Evolutionary conservation across 306 rosid species (phyloP), one percentile per base, ranked within the genome.

Genomic region (Trifolium dubium): DNA sequence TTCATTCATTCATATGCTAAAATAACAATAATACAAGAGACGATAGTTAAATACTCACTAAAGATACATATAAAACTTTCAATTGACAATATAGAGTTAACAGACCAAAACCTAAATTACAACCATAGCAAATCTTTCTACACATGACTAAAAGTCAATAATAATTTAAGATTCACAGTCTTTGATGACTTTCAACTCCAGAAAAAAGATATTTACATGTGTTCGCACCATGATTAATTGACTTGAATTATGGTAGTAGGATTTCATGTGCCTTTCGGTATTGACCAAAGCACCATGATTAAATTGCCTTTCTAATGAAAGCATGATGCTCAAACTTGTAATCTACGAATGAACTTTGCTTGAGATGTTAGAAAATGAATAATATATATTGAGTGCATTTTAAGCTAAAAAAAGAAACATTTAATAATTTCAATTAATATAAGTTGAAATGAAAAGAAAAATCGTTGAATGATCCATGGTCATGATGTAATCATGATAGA

Each of bases 321-420:
- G 75, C n/a, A 34, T 23, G 51, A 64, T 78, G 66, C 15, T 69
- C 77, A 85, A 82, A 58, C 92, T 89, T 89, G 43, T 76, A 83
- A 83, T 61, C 78, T 67, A 85, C 82, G 92, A 32, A 64, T 85
- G 60, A 14, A 70, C 84, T 61, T 88, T 85, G 92, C 92, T 89
- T 89, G 6, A 34, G 63, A 81, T 68, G 64, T 71, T 70, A 82
- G 86, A 77, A 79, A 77, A 46, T 64, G 73, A 71, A 44, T 64
- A 41, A 15, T 55, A 40, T 71, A 51, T 64, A 32, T 85, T 67
- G 85, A 80, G 88, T 87, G 69, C 60, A 40, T 58, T 63, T 65
- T 55, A 89, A 87, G 90, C 88, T 59, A 75, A 64, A 44, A 32
- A 30, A 18, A 32, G 40, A 17, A 46, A 7, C 34, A 18, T 28